Percentiles rank a stretch among this genome's conserved stretches.
Evolutionary conservation across 2,329 filamentous ascomycete species (phyloP).

Genomic region (Exophiala calicioides): DNA sequence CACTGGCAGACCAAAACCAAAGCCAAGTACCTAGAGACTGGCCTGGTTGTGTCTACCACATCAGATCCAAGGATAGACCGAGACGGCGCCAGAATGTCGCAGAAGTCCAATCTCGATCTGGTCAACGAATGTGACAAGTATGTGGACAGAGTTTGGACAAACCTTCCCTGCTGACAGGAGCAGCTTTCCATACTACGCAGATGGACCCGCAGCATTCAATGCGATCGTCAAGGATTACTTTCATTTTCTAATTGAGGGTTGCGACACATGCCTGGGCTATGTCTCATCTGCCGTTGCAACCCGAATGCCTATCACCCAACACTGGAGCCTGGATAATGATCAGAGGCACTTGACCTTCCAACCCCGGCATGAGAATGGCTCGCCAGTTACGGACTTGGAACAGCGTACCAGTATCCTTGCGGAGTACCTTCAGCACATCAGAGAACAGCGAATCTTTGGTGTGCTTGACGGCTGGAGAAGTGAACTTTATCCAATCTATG

Average conservation of each 20-base stretch:
- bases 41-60: too few relatives aligned
- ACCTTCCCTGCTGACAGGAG: conserved; percentile 1
- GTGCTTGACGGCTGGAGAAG: conserved; percentile 77
- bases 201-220: conserved; percentile 58
- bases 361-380: conserved; percentile 18
- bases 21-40: too few relatives aligned
- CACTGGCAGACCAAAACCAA: too few relatives aligned
- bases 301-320: conserved; percentile 16
- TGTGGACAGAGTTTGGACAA: background rate
- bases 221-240: conserved; percentile 58
- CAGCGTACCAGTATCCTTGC: conserved; percentile 62
- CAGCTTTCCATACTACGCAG: conserved; percentile 76
- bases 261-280: conserved; percentile 63
- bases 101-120: conserved; percentile 55
- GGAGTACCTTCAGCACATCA: conserved; percentile 66
- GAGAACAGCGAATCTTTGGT: conserved; percentile 68
- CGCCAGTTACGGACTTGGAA: conserved; percentile 49
- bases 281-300: conserved; percentile 43
- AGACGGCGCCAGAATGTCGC: too few relatives aligned
- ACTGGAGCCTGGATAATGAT: conserved; percentile 21
- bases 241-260: conserved; percentile 67
- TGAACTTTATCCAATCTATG: conserved; percentile 79
- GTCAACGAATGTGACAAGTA: conserved; percentile 60
- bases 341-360: conserved; percentile 24
- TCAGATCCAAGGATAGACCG: too few relatives aligned